A percentile compares a stretch with the other conserved stretches of the same genome.
These are phyloP conservation scores for Huntiella moniliformis DNA, from an alignment of 2,329 filamentous ascomycete genomes.

Conservation along the genomic window DNA sequence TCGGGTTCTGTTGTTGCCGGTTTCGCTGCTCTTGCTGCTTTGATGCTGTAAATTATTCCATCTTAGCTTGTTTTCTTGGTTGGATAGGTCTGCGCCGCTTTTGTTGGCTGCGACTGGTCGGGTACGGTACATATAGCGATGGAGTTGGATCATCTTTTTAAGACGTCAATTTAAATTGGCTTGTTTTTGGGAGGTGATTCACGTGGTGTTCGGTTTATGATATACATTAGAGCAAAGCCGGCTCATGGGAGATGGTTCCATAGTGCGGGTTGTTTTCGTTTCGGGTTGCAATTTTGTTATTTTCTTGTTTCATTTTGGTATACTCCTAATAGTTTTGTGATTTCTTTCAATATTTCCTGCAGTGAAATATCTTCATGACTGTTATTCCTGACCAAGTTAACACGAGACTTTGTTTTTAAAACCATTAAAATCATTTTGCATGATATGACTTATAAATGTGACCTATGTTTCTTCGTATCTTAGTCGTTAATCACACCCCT, in stretches of 20 bases:
- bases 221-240: constrained; percentile 2
- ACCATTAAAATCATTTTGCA: too few relatives aligned
- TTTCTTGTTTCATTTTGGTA: constrained; percentile 3
- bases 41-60: constrained; percentile 8
- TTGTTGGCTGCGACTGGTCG: too few relatives aligned
- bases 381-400: too few relatives aligned
- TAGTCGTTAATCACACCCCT: too few relatives aligned
- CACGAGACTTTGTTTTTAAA: too few relatives aligned
- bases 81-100: too few relatives aligned
- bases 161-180: too few relatives aligned
- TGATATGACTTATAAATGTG: too few relatives aligned
- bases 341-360: constrained; percentile 1
- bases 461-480: too few relatives aligned
- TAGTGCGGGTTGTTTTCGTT: constrained; percentile 1
- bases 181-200: too few relatives aligned
- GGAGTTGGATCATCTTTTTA: too few relatives aligned
- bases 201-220: neutral
- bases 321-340: constrained; percentile 9
- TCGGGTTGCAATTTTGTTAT: constrained; percentile 6
- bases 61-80: neutral
- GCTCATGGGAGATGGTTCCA: neutral
- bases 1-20: constrained; percentile 3
- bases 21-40: constrained; percentile 8
- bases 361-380: neutral
- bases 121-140: too few relatives aligned